Evolutionary conservation across 1,284 basidiomycete genomes (phyloP).

Genomic region (Meripilus lineatus): DNA sequence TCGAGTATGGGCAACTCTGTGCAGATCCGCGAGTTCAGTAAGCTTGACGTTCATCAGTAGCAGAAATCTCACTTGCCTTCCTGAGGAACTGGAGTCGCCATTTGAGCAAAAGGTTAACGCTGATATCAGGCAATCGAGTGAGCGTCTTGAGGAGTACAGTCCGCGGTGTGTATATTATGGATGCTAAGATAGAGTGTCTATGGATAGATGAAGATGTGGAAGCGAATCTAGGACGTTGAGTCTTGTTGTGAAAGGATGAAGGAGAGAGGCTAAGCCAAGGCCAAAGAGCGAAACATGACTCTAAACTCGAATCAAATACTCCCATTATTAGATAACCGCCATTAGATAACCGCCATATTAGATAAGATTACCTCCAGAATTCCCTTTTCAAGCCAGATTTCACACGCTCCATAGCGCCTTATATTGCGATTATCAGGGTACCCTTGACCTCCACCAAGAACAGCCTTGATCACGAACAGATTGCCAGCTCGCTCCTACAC

Average conservation of each 20-base stretch:
- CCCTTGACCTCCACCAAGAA: constrained; percentile 12
- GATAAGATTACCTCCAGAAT: no score
- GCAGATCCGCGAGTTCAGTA: constrained; percentile 23
- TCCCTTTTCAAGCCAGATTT: constrained; percentile 24
- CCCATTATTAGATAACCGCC: no score
- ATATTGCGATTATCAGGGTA: constrained; percentile 12
- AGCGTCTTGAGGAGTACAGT: not conserved
- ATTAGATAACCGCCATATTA: no score
- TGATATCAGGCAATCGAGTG: not conserved
- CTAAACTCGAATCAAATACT: no score
- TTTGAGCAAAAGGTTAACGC: constrained; percentile 21
- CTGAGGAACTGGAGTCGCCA: constrained; percentile 67
- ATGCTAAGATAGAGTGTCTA: no score
- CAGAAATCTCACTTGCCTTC: constrained; percentile 48
- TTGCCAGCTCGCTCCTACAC: no score
- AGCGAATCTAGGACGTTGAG: not conserved
- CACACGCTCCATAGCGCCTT: constrained; percentile 12
- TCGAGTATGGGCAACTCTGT: constrained; percentile 92
- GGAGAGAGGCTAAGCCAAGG: not conserved
- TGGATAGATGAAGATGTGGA: constrained; percentile 1
- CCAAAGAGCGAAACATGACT: no score
- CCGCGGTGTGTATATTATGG: not conserved
- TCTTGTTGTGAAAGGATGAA: not conserved
- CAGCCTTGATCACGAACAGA: no score
- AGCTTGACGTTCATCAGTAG: constrained; percentile 15